Conservation (phyloP, 441 rosid species). For the Populus trichocarpa region DNA sequence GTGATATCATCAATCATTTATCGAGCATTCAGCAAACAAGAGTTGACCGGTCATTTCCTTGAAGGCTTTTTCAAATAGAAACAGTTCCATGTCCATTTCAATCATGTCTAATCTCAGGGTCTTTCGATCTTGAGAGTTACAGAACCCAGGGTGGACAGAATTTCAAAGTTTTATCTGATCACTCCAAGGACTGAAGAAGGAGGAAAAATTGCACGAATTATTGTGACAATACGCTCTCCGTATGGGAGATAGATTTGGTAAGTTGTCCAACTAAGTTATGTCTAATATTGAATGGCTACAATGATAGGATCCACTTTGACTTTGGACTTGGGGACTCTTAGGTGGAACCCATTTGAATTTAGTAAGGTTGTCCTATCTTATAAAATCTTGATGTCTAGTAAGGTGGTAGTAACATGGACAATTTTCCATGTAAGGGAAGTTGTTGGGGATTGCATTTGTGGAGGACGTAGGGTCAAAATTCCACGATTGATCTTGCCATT, state of each 20-base stretch:
- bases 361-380: not conserved
- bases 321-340: slow-evolving; percentile 27
- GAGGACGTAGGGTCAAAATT: slow-evolving; percentile 43
- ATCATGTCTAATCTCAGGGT: slow-evolving; percentile 2
- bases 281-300: slow-evolving; percentile 18
- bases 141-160: not conserved
- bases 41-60: not conserved
- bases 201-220: not conserved
- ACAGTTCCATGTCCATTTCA: slow-evolving; percentile 8
- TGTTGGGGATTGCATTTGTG: slow-evolving; percentile 31
- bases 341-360: slow-evolving; percentile 34
- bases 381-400: not conserved
- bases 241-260: not conserved
- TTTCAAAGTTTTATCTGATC: slow-evolving; percentile 3
- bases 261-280: not conserved
- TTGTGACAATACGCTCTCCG: slow-evolving; percentile 3
- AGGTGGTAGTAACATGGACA: slow-evolving; percentile 14
- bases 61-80: not conserved
- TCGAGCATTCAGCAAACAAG: not conserved
- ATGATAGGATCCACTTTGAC: slow-evolving; percentile 31
- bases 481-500: slow-evolving; percentile 27
- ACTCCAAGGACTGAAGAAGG: not conserved
- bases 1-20: not conserved
- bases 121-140: not conserved
- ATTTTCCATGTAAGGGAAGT: slow-evolving; percentile 38